These are phyloP conservation scores for Phoenix dactylifera DNA, from an alignment of 176 grass and related monocot genomes.

Conservation along the genomic window DNA sequence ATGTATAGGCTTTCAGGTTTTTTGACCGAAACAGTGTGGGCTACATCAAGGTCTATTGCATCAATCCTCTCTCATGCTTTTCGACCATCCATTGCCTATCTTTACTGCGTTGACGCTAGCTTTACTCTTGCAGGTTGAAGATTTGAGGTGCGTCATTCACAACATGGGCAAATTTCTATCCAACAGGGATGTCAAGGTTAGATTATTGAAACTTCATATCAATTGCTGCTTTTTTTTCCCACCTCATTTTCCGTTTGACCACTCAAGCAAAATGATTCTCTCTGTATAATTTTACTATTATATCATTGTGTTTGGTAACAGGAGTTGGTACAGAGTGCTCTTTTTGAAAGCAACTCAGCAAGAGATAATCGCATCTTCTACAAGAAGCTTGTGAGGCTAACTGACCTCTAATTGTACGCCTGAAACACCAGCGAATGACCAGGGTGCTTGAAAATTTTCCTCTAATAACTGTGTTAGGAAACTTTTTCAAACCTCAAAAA, in stretches of 20 bases:
- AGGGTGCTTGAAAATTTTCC: too few relatives aligned
- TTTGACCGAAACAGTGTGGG: slow-evolving; percentile 75
- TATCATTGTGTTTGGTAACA: slow-evolving; percentile 16
- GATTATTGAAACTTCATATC: neutral
- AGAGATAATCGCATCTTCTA: slow-evolving; percentile 92
- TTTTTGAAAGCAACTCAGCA: slow-evolving; percentile 80
- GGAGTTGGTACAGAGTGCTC: slow-evolving; percentile 92
- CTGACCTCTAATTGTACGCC: slow-evolving; percentile 21
- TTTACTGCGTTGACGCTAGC: slow-evolving; percentile 8
- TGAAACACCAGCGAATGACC: too few relatives aligned
- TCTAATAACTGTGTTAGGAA: too few relatives aligned
- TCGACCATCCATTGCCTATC: slow-evolving; percentile 1
- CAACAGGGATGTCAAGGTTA: slow-evolving; percentile 88
- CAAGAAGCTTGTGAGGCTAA: slow-evolving; percentile 64
- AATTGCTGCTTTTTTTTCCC: neutral
- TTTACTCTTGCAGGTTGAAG: slow-evolving; percentile 60
- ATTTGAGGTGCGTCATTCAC: slow-evolving; percentile 95
- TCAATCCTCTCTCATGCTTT: slow-evolving; percentile 3
- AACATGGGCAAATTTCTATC: slow-evolving; percentile 91
- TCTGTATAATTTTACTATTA: neutral
- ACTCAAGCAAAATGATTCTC: too few relatives aligned
- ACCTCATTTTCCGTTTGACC: neutral
- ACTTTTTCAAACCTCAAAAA: too few relatives aligned
- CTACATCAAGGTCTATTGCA: slow-evolving; percentile 60
- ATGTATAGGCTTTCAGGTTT: slow-evolving; percentile 87